A percentile compares a stretch with the other conserved stretches of the same genome.
phyloP scores from a whole-genome alignment of 78 protist genomes.

The Creolimax fragrantissima region DNA sequence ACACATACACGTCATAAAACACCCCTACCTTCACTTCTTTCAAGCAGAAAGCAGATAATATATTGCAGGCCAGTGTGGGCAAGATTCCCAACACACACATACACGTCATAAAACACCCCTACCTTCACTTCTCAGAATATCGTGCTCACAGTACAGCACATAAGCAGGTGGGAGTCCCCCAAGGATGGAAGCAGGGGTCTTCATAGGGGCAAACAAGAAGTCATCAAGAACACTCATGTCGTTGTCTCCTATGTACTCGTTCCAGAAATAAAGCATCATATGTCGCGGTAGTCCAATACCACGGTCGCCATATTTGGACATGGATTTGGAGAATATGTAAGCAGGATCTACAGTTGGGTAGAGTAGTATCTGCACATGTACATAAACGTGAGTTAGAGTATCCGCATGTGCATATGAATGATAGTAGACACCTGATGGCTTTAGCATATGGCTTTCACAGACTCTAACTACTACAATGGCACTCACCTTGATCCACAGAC shows the following conservation, averaged over 20 bases:
- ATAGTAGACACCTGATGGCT: too few species aligned
- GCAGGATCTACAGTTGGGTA: background rate
- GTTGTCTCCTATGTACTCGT: background rate
- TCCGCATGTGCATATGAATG: too few species aligned
- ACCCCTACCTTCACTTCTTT: background rate
- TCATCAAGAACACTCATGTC: background rate
- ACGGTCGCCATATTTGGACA: background rate
- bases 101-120: too few species aligned
- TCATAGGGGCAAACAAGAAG: background rate
- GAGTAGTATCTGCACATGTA: background rate
- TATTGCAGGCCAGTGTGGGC: too few species aligned
- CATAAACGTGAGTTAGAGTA: too few species aligned
- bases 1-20: too few species aligned
- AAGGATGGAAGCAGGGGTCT: background rate
- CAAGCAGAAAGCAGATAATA: too few species aligned
- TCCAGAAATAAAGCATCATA: background rate
- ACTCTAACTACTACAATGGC: too few species aligned
- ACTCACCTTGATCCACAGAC: too few species aligned
- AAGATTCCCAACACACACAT: too few species aligned
- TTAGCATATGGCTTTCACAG: too few species aligned
- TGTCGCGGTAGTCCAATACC: background rate
- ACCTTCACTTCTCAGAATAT: background rate
- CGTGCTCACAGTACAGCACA: background rate
- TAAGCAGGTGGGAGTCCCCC: background rate
- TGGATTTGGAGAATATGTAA: background rate